These are phyloP conservation scores for Colletotrichum orbiculare DNA, from an alignment of 2,329 filamentous ascomycete genomes.

Conservation along the genomic window DNA sequence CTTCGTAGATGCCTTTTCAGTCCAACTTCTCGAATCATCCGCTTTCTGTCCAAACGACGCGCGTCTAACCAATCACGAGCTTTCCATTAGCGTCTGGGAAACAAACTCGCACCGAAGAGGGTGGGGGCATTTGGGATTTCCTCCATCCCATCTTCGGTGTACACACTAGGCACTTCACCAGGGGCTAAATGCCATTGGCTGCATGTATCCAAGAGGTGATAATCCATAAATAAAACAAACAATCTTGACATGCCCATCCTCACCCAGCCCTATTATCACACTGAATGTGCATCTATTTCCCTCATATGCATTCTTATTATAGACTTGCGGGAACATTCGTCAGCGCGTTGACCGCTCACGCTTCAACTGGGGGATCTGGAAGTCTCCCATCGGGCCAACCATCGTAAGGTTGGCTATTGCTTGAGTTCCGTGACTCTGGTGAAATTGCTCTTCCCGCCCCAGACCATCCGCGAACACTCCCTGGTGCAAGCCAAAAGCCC, in stretches of 20 bases:
- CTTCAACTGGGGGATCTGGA: background rate
- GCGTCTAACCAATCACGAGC: background rate
- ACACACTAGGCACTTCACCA: background rate
- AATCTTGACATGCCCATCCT: background rate
- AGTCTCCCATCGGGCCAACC: background rate
- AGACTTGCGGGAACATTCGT: slow-evolving; percentile 3
- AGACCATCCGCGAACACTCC: background rate
- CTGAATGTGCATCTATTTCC: background rate
- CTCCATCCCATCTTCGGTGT: background rate
- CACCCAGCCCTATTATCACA: slow-evolving; percentile 9
- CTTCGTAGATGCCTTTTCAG: background rate
- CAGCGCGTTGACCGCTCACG: background rate
- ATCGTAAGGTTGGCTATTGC: background rate
- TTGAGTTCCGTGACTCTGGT: background rate
- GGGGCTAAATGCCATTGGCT: background rate
- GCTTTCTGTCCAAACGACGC: slow-evolving; percentile 15
- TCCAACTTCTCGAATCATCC: no score
- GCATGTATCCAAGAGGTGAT: slow-evolving; percentile 1
- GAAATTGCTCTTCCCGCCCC: no score
- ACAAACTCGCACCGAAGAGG: background rate
- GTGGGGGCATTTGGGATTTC: background rate
- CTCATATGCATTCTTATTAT: slow-evolving; percentile 9
- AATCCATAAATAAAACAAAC: slow-evolving; percentile 7
- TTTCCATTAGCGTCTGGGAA: background rate
- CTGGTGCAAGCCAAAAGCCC: background rate